Conservation (phyloP, 106 monocot species). For the Chionographis japonica region DNA sequence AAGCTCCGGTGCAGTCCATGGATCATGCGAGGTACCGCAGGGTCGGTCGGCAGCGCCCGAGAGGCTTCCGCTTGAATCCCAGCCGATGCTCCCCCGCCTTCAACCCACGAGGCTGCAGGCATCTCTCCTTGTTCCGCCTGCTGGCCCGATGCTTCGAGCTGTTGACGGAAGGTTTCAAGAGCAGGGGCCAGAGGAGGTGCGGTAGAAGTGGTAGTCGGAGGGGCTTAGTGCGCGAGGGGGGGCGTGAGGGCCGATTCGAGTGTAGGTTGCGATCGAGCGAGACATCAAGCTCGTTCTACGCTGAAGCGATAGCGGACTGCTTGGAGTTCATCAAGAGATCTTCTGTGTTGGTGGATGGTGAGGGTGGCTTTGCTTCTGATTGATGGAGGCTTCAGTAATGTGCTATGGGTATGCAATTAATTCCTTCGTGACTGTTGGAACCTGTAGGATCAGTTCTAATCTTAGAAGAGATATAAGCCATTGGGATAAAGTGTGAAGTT, state of each 20-base stretch:
- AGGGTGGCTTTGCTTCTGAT: too few relatives aligned
- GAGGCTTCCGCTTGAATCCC: constrained; percentile 6
- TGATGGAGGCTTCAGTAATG: too few relatives aligned
- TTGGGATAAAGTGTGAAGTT: too few relatives aligned
- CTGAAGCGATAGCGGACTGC: constrained; percentile 6
- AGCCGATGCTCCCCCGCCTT: background rate
- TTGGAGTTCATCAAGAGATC: constrained; percentile 11
- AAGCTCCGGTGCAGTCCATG: background rate
- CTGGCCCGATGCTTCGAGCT: background rate
- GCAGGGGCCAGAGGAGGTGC: background rate
- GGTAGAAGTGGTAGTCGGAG: background rate
- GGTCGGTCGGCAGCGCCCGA: constrained; percentile 1
- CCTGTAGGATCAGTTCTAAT: too few relatives aligned
- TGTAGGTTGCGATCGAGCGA: background rate
- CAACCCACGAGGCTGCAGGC: background rate
- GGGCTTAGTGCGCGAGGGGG: background rate
- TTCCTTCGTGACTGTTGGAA: too few relatives aligned
- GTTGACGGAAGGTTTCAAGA: background rate
- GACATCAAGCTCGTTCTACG: constrained; percentile 1
- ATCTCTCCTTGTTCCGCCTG: background rate
- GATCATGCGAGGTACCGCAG: background rate
- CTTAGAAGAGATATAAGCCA: too few relatives aligned
- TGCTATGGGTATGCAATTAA: too few relatives aligned
- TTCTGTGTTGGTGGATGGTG: constrained; percentile 2
- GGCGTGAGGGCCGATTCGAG: background rate